phyloP scores from a whole-genome alignment of 1,139 yeast species.

The Geotrichum reessii region DNA sequence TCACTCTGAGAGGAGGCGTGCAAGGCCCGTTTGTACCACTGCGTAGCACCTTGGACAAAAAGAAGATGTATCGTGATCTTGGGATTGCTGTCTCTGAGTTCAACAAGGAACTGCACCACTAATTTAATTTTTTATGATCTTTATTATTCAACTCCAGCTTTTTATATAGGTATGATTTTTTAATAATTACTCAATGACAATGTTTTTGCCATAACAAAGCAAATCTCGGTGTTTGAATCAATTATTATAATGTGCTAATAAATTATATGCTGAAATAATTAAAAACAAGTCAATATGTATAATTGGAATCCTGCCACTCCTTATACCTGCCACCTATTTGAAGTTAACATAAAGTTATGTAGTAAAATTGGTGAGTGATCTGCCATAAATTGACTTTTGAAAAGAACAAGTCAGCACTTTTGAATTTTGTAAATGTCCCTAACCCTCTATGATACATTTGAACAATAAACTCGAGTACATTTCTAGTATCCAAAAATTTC shows the following conservation, averaged over 20 bases:
- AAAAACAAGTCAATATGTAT: no score
- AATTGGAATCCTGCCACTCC: no score
- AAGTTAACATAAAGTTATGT: not conserved
- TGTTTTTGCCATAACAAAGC: no score
- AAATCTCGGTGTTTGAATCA: no score
- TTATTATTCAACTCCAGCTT: no score
- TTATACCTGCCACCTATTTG: not conserved
- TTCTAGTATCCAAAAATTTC: not conserved
- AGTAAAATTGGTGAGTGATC: not conserved
- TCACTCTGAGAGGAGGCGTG: conserved; percentile 52
- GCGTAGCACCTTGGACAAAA: conserved; percentile 57
- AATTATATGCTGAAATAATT: no score
- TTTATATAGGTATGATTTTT: no score
- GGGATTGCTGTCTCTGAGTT: conserved; percentile 75
- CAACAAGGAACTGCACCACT: conserved; percentile 37
- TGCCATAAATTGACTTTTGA: not conserved
- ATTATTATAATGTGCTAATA: no score
- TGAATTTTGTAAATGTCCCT: not conserved
- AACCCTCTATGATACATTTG: not conserved
- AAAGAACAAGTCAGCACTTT: not conserved
- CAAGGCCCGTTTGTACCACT: conserved; percentile 77
- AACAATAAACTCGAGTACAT: not conserved
- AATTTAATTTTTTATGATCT: not conserved
- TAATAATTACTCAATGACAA: no score
- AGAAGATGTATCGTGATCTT: conserved; percentile 63